Evolutionary conservation across 2,329 filamentous ascomycete species (phyloP).

Genomic region (Sporothrix mexicana): DNA sequence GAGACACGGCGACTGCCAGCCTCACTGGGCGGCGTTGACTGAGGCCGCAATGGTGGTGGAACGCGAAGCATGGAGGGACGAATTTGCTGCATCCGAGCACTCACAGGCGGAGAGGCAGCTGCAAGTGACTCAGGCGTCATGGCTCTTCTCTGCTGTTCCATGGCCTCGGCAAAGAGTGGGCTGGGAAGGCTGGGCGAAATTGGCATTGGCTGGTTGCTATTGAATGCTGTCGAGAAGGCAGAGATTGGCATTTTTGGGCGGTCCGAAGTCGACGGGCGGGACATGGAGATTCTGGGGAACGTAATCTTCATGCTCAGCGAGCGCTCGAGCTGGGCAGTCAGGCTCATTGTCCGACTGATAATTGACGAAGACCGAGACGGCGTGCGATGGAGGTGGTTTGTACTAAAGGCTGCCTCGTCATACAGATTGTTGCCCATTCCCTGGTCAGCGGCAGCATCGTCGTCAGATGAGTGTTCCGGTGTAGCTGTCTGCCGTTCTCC

Average conservation of each 20-base stretch:
- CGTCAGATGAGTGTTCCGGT: conserved; percentile 36
- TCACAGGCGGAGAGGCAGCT: conserved; percentile 51
- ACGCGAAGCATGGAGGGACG: conserved; percentile 46
- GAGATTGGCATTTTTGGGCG: background rate
- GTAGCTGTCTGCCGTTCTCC: conserved; percentile 6
- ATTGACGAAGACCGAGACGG: conserved; percentile 20
- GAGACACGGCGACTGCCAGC: conserved; percentile 36
- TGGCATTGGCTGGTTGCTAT: background rate
- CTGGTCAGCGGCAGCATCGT: conserved; percentile 38
- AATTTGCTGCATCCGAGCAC: conserved; percentile 49
- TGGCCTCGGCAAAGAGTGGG: conserved; percentile 41
- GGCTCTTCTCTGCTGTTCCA: conserved; percentile 39
- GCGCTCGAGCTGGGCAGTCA: conserved; percentile 43
- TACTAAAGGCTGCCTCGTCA: conserved; percentile 40
- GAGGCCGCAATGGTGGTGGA: conserved; percentile 46
- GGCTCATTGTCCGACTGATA: conserved; percentile 43
- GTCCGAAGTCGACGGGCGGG: conserved; percentile 7
- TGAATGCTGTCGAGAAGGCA: conserved; percentile 15
- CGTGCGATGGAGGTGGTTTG: conserved; percentile 36
- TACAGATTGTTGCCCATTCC: conserved; percentile 42
- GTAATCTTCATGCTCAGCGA: conserved; percentile 32
- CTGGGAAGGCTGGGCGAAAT: conserved; percentile 40
- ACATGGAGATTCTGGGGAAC: conserved; percentile 23
- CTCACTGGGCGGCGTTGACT: conserved; percentile 44
- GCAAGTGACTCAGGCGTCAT: conserved; percentile 33